Evolutionary conservation across 1,284 basidiomycete species (phyloP).

Genomic region (Ustilago shanxiensis): DNA sequence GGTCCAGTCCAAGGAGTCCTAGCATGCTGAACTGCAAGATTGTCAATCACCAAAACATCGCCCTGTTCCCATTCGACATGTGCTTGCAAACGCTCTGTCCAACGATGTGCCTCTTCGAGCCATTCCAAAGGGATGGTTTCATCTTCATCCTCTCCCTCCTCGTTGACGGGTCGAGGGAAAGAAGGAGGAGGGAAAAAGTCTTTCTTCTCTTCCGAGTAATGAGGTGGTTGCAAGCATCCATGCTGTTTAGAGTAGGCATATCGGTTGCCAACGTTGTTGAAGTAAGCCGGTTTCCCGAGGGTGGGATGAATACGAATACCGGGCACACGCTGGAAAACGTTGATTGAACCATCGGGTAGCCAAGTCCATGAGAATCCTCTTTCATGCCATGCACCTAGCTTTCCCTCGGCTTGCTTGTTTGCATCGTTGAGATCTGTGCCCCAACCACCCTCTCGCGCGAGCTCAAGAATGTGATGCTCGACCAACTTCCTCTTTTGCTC

Average conservation of each 20-base stretch:
- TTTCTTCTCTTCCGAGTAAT: conserved; percentile 34
- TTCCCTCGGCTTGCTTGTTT: not conserved
- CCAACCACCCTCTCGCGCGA: conserved; percentile 54
- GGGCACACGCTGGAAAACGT: conserved; percentile 51
- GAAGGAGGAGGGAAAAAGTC: conserved; percentile 41
- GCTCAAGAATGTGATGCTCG: conserved; percentile 41
- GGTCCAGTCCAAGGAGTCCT: conserved; percentile 50
- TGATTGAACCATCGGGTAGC: conserved; percentile 51
- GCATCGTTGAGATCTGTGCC: not conserved
- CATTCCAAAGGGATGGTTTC: conserved; percentile 43
- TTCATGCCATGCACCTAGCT: conserved; percentile 41
- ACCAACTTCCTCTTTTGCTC: conserved; percentile 42
- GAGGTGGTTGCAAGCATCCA: conserved; percentile 29
- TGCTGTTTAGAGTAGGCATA: conserved; percentile 41
- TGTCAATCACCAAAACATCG: conserved; percentile 52
- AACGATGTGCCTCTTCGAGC: conserved; percentile 32
- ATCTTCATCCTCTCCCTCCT: conserved; percentile 16
- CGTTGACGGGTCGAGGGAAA: conserved; percentile 24
- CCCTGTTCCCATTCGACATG: conserved; percentile 53
- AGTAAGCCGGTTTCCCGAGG: conserved; percentile 42
- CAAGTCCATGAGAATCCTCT: conserved; percentile 46
- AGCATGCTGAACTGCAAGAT: conserved; percentile 55
- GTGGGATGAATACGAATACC: conserved; percentile 48
- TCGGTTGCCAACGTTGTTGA: conserved; percentile 53
- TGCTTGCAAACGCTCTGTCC: conserved; percentile 39